Evolutionary conservation across 495 filamentous ascomycete species (phyloP), one percentile per base, ranked within the genome.

Genomic region (Aspergillus bridgeri): DNA sequence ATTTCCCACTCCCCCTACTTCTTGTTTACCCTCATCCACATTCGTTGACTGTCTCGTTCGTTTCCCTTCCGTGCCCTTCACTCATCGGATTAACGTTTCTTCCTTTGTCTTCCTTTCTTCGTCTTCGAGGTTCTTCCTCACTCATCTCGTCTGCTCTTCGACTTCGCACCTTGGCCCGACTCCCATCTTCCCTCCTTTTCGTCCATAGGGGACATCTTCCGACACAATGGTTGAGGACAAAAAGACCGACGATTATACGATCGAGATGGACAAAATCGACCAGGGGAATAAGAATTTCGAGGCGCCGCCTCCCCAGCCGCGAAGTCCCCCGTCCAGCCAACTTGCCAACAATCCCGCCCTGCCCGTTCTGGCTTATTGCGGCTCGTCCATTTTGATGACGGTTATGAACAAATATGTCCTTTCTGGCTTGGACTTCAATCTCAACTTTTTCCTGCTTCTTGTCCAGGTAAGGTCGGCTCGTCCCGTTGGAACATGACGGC

Each of bases 331-430:
- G 19, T 56, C 75, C 19, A 62, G 52, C 51, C 51, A 69, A 17
- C 48, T 88, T 46, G 75, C 84, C 59, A 90, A 88, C 66, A 93
- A 83, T 67, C 89, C 93, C 9, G 73, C 84, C 38, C 69, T 94
- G 8, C 89, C 93, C 9, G 89, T 99, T 60, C 68, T 96, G 51
- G 85, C 88, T 21, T 99, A 99, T 78, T 99, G 94, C 75, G 81
- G 85, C 63, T 88, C 94, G 51, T 97, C 92, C 5, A 99, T 99
- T 62, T 79, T 93, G 72, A 99, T 99, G 94, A 99, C 95, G 42
- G 87, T 96, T 22, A 96, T 94, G 75, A 99, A 99, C 78, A 99
- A 99, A 82, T 99, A 94, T 70, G 92, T 96, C 50, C 81, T 99
- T 27, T 96, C 90, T 29, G 95, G 94, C 27, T 74, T 81, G 15